A percentile compares a stretch with the other conserved stretches of the same genome.
phyloP scores from a whole-genome alignment of 2,329 filamentous ascomycete genomes.

The Aspergillus persii region DNA sequence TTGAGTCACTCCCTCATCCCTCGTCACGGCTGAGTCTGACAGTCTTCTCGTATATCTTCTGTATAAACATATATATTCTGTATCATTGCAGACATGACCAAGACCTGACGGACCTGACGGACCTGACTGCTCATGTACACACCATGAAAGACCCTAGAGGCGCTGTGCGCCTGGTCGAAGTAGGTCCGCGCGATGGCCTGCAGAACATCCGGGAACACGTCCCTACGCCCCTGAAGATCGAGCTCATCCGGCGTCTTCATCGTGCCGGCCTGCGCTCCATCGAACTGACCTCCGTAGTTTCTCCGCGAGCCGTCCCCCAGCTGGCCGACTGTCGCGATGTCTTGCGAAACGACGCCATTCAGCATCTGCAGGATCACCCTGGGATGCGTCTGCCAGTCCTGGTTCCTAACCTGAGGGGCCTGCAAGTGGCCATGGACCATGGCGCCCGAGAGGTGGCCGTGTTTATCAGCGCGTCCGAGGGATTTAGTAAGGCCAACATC shows the following conservation, averaged over 20 bases:
- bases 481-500: conserved; percentile 44
- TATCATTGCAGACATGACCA: no score
- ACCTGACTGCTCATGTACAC: neutral
- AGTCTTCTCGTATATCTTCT: no score
- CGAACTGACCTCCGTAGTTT: conserved; percentile 79
- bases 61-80: no score
- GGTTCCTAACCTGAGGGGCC: conserved; percentile 41
- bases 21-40: neutral
- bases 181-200: conserved; percentile 80
- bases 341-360: conserved; percentile 12
- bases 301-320: conserved; percentile 82
- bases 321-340: conserved; percentile 45
- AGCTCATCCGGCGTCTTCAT: conserved; percentile 68
- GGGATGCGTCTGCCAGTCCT: conserved; percentile 38
- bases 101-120: no score
- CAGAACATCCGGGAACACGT: conserved; percentile 79
- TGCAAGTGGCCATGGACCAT: conserved; percentile 56
- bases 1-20: no score
- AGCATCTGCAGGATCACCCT: conserved; percentile 53
- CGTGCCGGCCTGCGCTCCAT: conserved; percentile 69
- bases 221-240: conserved; percentile 69
- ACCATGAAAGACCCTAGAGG: conserved; percentile 6
- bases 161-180: conserved; percentile 67
- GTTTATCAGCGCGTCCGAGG: conserved; percentile 43
- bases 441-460: conserved; percentile 41